phyloP scores from a whole-genome alignment of 129 eudicot species.

The Chrysanthemum makinoi region DNA sequence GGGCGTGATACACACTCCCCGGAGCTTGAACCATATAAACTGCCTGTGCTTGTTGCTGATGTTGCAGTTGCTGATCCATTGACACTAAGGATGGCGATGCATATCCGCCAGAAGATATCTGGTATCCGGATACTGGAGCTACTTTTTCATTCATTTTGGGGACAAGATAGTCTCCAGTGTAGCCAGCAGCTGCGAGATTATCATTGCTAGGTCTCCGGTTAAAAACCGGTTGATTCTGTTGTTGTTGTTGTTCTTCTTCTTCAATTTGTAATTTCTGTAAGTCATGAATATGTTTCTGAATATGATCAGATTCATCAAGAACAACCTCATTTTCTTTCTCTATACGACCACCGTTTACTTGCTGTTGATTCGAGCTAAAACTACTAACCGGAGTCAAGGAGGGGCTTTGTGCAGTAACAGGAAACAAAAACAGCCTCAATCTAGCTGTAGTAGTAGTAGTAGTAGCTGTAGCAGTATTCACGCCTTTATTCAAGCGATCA shows the following conservation, averaged over 20 bases:
- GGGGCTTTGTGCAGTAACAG: conserved; percentile 30
- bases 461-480: conserved; percentile 31
- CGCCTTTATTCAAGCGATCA: conserved; percentile 56
- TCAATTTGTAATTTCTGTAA: conserved; percentile 49
- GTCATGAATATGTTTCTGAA: conserved; percentile 74
- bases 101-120: conserved; percentile 44
- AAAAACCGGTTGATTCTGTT: background rate
- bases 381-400: conserved; percentile 42
- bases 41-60: conserved; percentile 25
- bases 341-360: too few species aligned
- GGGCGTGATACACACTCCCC: conserved; percentile 53
- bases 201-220: conserved; percentile 55
- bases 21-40: conserved; percentile 76
- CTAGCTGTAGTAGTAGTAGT: conserved; percentile 64
- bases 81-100: background rate
- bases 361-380: conserved; percentile 47
- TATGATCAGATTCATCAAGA: conserved; percentile 43
- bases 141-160: conserved; percentile 43
- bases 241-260: conserved; percentile 44
- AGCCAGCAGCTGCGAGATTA: conserved; percentile 38
- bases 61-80: conserved; percentile 22
- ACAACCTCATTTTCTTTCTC: conserved; percentile 28
- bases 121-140: conserved; percentile 36
- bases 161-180: conserved; percentile 40
- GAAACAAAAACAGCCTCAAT: conserved; percentile 65